Evolutionary conservation across 352 stramenopile species (phyloP).

Genomic region (Phytophthora pini): DNA sequence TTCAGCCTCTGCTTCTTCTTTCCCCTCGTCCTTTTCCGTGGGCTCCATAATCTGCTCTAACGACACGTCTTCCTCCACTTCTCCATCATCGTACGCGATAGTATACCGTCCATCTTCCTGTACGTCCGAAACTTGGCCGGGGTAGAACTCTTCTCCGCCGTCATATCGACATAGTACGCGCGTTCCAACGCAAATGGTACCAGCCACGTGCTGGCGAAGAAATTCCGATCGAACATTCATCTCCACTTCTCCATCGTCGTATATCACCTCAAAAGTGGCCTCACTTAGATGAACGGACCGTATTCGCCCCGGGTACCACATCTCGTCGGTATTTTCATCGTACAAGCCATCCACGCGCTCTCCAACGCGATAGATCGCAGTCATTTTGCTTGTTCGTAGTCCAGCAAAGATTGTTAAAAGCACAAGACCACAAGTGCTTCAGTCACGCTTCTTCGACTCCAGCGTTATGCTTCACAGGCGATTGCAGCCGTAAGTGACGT

Average conservation of each 20-base stretch:
- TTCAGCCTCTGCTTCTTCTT: not conserved
- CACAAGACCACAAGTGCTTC: not conserved
- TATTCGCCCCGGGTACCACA: conserved; percentile 79
- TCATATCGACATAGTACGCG: conserved; percentile 74
- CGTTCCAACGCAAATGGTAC: conserved; percentile 81
- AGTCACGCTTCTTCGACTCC: not conserved
- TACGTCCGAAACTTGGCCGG: conserved; percentile 65
- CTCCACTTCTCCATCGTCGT: conserved; percentile 82
- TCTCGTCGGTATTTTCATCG: conserved; percentile 77
- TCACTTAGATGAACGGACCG: conserved; percentile 37
- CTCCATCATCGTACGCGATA: conserved; percentile 84
- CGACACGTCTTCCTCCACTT: conserved; percentile 66
- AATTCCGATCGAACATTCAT: conserved; percentile 42
- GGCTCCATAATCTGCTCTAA: conserved; percentile 63
- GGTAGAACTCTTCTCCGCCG: conserved; percentile 74
- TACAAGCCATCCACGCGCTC: conserved; percentile 83
- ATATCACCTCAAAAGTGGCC: conserved; percentile 61
- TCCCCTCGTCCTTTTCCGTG: conserved; percentile 1
- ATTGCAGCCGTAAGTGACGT: conserved; percentile 22
- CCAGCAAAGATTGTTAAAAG: not conserved
- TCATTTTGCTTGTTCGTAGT: conserved; percentile 15
- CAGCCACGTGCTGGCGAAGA: conserved; percentile 56
- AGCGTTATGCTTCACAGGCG: conserved; percentile 7
- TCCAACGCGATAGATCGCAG: conserved; percentile 44
- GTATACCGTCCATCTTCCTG: conserved; percentile 72